phyloP scores from a whole-genome alignment of 176 grass and related monocot genomes.

The Metroxylon sagu region DNA sequence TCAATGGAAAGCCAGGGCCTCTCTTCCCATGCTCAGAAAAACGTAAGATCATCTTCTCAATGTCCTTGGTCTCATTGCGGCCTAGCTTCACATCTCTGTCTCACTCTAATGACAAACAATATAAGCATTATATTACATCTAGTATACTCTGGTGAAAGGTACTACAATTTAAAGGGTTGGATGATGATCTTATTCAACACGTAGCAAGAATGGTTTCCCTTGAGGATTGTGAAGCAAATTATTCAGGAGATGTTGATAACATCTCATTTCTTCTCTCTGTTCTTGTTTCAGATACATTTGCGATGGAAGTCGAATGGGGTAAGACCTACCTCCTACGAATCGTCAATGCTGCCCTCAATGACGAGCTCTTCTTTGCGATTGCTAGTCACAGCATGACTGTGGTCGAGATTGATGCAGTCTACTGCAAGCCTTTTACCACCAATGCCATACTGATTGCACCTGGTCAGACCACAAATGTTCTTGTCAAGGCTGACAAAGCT shows the following conservation, averaged over 20 bases:
- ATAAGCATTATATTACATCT: no score
- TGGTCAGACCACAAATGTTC: constrained; percentile 52
- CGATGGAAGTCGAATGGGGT: constrained; percentile 30
- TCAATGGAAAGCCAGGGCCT: constrained; percentile 60
- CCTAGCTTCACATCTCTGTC: no score
- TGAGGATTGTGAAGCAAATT: no score
- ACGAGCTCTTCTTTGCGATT: constrained; percentile 60
- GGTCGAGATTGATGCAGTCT: constrained; percentile 57
- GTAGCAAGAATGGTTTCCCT: no score
- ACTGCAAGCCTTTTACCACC: constrained; percentile 43
- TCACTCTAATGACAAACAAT: no score
- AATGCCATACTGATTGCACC: constrained; percentile 32
- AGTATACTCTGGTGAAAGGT: no score
- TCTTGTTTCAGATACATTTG: constrained; percentile 40
- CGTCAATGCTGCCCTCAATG: constrained; percentile 61
- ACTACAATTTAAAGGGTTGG: no score
- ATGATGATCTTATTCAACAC: no score
- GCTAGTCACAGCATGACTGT: constrained; percentile 56
- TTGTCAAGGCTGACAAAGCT: constrained; percentile 33
- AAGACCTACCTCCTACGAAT: constrained; percentile 55
- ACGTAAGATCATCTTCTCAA: constrained; percentile 11
- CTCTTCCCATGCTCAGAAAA: constrained; percentile 47
- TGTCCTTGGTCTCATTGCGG: no score
- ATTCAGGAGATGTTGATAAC: no score
- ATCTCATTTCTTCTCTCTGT: background rate